Base-by-base conservation (phyloP, 345 rosid genomes). In the Brassica rapa region DNA sequence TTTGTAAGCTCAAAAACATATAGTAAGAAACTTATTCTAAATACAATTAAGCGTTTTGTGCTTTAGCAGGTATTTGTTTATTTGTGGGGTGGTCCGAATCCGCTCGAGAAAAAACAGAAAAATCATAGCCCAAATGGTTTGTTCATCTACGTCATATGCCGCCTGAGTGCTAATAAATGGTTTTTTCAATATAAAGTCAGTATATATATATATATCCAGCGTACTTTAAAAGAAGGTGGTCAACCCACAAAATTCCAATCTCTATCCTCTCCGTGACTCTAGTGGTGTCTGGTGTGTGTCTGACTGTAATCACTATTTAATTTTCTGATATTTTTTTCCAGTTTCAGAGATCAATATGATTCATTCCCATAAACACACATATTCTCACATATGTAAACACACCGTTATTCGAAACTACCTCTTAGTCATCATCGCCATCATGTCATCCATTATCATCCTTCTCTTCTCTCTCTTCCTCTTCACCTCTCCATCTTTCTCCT, bases 361-460 rank as follows among this genome's bases (percentile, higher is more conserved):
- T 65, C 29, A 56, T 63, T 76, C 71, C 55, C 72, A 15, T 16
- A 66, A 19, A 60, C 29, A 70, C 88, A 89, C 15, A 12, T 33
- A 63, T 82, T 32, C 68, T 80, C 80, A 27, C 87, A 89, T 68
- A 74, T 51, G 55, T 11, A 63, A 2, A 74, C 7, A 56, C 62
- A 64, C 65, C 64, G 6, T 0, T 41, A 8, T 37, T 37, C 16
- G 15, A 46, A 46, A 46, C 53, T 46, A 46, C 71, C 66, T 5
- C 53, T 5, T 37, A 6, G 35, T 43, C 11, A 49, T 79, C 77
- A 1, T 71, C 19, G 37, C 82, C 68, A 10, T 41, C 49, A 79
- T 81, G 84, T 83, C 87, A 12, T 29, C 83, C 64, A 63, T 76
- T 79, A 25, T 82, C 73, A 33, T 83, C 75, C 73, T 83, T 39